A percentile compares a stretch with the other conserved stretches of the same genome.
Evolutionary conservation across 2,329 filamentous ascomycete genomes (phyloP).

Genomic region (Hypoxylon sp.): DNA sequence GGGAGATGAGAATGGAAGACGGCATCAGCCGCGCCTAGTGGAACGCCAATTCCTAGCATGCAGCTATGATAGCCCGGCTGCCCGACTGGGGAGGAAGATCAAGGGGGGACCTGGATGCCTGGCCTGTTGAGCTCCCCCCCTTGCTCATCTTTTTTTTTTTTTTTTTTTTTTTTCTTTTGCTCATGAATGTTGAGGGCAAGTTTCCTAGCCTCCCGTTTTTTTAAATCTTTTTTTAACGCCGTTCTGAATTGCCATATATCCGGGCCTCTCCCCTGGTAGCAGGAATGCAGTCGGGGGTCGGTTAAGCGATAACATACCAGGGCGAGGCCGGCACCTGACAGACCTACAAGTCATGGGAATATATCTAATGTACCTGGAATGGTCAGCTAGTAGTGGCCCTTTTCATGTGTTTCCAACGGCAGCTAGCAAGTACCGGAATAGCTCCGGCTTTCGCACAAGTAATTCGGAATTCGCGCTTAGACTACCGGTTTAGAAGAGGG

Average conservation of each 20-base stretch:
- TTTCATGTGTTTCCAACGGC: constrained; percentile 23
- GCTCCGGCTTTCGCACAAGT: constrained; percentile 6
- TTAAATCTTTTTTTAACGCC: not conserved
- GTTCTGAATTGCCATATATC: no score
- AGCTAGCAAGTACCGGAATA: constrained; percentile 10
- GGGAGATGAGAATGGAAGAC: constrained; percentile 27
- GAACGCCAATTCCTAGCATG: constrained; percentile 30
- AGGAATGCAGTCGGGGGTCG: constrained; percentile 24
- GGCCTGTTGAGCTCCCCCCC: constrained; percentile 3
- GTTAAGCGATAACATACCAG: constrained; percentile 19
- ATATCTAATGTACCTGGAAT: constrained; percentile 21
- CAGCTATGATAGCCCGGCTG: constrained; percentile 1
- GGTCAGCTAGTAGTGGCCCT: constrained; percentile 32
- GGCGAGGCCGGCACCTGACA: constrained; percentile 7
- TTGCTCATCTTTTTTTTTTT: constrained; percentile 15
- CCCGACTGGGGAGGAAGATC: constrained; percentile 6
- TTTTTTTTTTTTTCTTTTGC: constrained; percentile 14
- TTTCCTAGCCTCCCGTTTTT: not conserved
- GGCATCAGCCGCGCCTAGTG: constrained; percentile 38
- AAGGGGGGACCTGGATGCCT: constrained; percentile 24
- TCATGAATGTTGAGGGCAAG: constrained; percentile 4
- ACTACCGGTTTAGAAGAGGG: no score
- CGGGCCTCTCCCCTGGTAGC: constrained; percentile 22
- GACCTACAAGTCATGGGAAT: constrained; percentile 20
- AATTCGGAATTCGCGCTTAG: constrained; percentile 11